Base-by-base conservation (phyloP, 2,329 filamentous ascomycete genomes). In the Penicillium sp. region DNA sequence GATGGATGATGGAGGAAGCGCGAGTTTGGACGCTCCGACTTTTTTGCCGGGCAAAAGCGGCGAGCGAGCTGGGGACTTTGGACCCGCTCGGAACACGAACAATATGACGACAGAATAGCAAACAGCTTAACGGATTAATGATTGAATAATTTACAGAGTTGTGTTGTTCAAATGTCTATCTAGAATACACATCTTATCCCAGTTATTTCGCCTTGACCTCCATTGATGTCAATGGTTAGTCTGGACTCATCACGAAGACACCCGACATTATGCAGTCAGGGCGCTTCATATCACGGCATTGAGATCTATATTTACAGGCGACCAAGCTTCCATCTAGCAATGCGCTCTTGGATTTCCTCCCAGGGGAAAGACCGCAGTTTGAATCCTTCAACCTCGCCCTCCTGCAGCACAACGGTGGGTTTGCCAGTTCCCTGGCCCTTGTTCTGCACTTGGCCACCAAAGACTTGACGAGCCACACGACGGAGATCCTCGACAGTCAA, bases 381-480 rank as follows among this genome's bases (percentile, higher is more conserved):
- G 27, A 88, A 81, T 0, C 88, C 88, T 53, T 88, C 85, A 64
- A 90, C 83, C 71, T 93, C 86, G 24, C 91, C 91, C 78, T 97
- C 93, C 80, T 98, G 93, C 68, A 99, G 72, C 45, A 99, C 93
- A 24, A 99, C 92, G 0, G 95, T 99, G 4, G 95, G 95, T 21
- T 91, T 89, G 14, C 95, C 95, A 61, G 87, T 95, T 3, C 95
- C 93, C 0, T 79, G 72, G 1, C 93, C 93, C 0, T 78, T 72
- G 73, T 97, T 98, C 60, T 84, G 70, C 3, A 96, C 88, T 62
- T 85, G 73, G 0, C 95, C 95, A 45, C 88, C 85, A 54, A 97
- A 86, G 9, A 99, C 88, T 64, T 86, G 80, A 64, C 80, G 81
- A 5, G 95, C 95, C 3, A 98, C 93, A 48, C 91, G 82, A 31